Evolutionary conservation across 2,329 filamentous ascomycete species (phyloP).

Genomic region (Aspergillus latus): DNA sequence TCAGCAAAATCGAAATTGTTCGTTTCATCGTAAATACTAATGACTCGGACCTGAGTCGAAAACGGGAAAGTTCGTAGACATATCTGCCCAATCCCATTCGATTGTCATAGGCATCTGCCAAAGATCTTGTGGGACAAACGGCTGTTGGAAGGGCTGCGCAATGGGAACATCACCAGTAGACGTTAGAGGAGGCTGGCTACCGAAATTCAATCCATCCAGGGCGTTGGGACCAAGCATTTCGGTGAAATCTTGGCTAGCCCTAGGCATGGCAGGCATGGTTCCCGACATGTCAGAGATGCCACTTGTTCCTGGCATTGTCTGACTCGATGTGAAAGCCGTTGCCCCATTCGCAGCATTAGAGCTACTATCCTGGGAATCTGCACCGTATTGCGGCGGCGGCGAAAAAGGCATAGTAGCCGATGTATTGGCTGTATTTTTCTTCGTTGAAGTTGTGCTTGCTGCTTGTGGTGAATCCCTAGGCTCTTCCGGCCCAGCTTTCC

Average conservation of each 20-base stretch:
- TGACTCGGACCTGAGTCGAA: conserved; percentile 32
- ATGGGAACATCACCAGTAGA: conserved; percentile 33
- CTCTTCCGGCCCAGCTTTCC: conserved; percentile 67
- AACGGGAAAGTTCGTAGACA: conserved; percentile 39
- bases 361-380: conserved; percentile 20
- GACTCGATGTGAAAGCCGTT: conserved; percentile 27
- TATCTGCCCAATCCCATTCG: conserved; percentile 77
- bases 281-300: conserved; percentile 28
- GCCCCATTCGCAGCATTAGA: conserved; percentile 19
- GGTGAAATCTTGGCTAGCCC: conserved; percentile 36
- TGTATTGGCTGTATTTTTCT: conserved; percentile 26
- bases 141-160: conserved; percentile 66
- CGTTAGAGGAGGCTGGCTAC: conserved; percentile 32
- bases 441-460: conserved; percentile 27
- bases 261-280: conserved; percentile 30
- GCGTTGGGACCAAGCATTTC: conserved; percentile 40
- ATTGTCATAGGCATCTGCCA: conserved; percentile 96
- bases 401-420: conserved; percentile 27
- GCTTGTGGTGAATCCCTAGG: conserved; percentile 21
- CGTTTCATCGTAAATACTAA: conserved; percentile 27
- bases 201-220: conserved; percentile 34
- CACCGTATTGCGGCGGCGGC: conserved; percentile 26
- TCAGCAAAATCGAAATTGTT: conserved; percentile 1
- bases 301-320: conserved; percentile 24
- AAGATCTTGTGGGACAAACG: conserved; percentile 86